Percentiles rank a stretch among this genome's conserved stretches.
Conservation (phyloP, 106 monocot species). For the Dendrobium chrysotoxum region DNA sequence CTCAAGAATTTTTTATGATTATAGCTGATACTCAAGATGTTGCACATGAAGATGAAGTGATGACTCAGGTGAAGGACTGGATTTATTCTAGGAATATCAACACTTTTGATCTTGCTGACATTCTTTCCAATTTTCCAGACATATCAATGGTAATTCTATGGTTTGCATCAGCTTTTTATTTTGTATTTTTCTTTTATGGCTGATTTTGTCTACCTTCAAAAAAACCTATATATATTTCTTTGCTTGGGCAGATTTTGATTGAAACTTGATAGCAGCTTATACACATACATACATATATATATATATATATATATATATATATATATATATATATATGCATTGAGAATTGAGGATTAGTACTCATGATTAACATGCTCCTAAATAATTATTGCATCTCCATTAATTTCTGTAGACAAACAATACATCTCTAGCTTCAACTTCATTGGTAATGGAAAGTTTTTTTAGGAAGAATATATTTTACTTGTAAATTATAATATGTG, state of each 20-base stretch:
- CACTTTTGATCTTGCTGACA: constrained; percentile 54
- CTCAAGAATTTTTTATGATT: constrained; percentile 7
- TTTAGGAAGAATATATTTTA: neutral
- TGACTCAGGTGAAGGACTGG: constrained; percentile 69
- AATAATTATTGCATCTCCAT: too few species aligned
- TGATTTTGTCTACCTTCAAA: neutral
- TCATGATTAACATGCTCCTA: too few species aligned
- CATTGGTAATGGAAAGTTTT: neutral
- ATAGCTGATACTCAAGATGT: constrained; percentile 87
- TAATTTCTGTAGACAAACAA: too few species aligned
- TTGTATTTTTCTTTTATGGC: neutral
- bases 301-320: too few species aligned
- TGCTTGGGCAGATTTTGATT: too few species aligned
- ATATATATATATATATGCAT: too few species aligned
- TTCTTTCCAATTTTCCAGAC: constrained; percentile 73
- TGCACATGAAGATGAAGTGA: constrained; percentile 60
- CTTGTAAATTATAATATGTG: neutral
- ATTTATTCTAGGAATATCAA: constrained; percentile 49
- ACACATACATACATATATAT: too few species aligned
- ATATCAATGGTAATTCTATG: constrained; percentile 64
- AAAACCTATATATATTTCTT: neutral
- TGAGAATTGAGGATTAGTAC: too few species aligned
- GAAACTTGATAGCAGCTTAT: too few species aligned
- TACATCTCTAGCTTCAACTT: too few species aligned
- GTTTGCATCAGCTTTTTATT: neutral